Percentiles rank a stretch among this genome's conserved stretches.
Conservation (phyloP, 2,329 filamentous ascomycete genomes). For the Colletotrichum scovillei region DNA sequence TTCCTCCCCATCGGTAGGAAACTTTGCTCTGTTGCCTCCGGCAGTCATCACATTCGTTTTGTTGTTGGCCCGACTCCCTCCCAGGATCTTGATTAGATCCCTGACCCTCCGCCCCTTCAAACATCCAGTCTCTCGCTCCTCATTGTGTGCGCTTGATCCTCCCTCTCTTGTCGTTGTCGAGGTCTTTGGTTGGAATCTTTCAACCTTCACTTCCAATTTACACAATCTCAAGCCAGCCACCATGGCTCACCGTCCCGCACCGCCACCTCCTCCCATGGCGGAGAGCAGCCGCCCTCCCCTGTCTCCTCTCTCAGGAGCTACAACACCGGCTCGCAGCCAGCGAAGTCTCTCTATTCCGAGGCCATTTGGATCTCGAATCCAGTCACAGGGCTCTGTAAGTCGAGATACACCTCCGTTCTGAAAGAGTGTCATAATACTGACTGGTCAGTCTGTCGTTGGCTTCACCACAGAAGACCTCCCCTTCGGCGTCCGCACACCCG, state of each 20-base stretch:
- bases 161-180: slow-evolving; percentile 6
- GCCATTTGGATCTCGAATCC: slow-evolving; percentile 16
- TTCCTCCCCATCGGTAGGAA: slow-evolving; percentile 27
- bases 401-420: background rate
- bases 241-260: slow-evolving; percentile 5
- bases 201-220: background rate
- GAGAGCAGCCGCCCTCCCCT: slow-evolving; percentile 18
- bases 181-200: background rate
- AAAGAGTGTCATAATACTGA: background rate
- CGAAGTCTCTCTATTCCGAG: slow-evolving; percentile 34
- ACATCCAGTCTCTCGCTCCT: slow-evolving; percentile 20
- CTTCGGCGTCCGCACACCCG: slow-evolving; percentile 45
- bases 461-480: slow-evolving; percentile 43
- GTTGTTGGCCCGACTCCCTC: slow-evolving; percentile 22
- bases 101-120: slow-evolving; percentile 12
- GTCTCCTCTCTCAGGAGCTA: slow-evolving; percentile 8
- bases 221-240: background rate
- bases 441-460: slow-evolving; percentile 46
- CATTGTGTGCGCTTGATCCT: slow-evolving; percentile 12
- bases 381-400: slow-evolving; percentile 28
- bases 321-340: slow-evolving; percentile 27
- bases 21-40: slow-evolving; percentile 30
- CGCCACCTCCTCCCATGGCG: slow-evolving; percentile 11
- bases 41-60: slow-evolving; percentile 36
- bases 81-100: slow-evolving; percentile 32